Conservation (phyloP, 257 asterid genomes). For the Echites panduratus region DNA sequence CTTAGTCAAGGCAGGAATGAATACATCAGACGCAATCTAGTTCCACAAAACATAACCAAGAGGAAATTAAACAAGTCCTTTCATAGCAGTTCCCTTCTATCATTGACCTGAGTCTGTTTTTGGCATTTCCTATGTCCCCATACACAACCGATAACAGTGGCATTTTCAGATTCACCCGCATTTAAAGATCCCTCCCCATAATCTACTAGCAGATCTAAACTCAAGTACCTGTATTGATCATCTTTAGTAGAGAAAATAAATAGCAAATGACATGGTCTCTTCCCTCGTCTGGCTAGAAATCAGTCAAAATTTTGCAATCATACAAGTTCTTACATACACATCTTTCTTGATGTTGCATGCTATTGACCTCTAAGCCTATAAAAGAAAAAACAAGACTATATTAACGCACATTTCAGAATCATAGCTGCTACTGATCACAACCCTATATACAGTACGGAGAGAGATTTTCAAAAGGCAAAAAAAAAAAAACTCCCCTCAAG, state of each 20-base stretch:
- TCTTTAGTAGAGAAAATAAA: background rate
- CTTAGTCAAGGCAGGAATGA: background rate
- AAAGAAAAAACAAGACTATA: background rate
- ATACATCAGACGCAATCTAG: background rate
- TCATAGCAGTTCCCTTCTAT: background rate
- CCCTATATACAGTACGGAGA: background rate
- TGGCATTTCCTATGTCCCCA: background rate
- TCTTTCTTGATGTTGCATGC: background rate
- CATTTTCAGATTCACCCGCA: background rate
- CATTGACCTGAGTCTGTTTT: background rate
- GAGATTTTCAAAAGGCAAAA: background rate
- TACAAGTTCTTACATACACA: background rate
- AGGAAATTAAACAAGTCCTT: background rate
- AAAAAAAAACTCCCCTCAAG: slow-evolving; percentile 14
- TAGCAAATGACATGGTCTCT: background rate
- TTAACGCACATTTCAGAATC: background rate
- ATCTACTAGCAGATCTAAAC: background rate
- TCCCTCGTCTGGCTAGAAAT: background rate
- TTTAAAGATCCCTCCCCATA: background rate
- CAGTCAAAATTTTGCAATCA: background rate
- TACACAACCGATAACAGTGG: too few species aligned
- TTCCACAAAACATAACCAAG: background rate
- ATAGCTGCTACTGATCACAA: background rate
- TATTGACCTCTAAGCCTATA: background rate
- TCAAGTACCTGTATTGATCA: too few species aligned